Evolutionary conservation across 768 basidiomycete species (phyloP), one percentile per base, ranked within the genome.

Genomic region (Ramaria rubella): DNA sequence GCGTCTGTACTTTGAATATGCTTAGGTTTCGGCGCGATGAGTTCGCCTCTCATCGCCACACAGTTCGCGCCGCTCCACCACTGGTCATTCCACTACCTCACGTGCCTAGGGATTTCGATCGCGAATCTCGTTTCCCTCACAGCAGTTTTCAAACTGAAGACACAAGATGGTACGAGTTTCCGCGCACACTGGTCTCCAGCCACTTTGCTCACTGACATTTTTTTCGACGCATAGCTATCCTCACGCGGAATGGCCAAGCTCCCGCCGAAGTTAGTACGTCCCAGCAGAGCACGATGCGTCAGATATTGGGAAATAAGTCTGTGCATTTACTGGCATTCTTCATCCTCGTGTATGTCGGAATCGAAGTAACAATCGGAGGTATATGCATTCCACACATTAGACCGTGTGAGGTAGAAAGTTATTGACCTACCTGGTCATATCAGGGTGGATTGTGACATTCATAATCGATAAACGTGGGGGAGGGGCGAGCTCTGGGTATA

Each of bases 51-150:
- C 17, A 81, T 86, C 0, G 79, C 91, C 0, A 94, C 93, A 0
- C 87, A 91, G 57, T 94, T 94, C 61, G 75, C 87, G 0, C 80
- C 81, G 55, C 62, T 80, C 23, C 67, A 60, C 0, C 76, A 72
- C 31, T 93, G 90, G 91, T 87, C 83, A 1, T 85, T 87, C 66
- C 86, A 92, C 66, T 94, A 83, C 63, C 74, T 92, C 8, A 72
- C 72, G 1, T 89, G 88, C 0, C 69, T 92, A 0, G 85, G 81
- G 1, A 60, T 94, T n/a, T 81, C 87, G 0, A 54, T 81, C 15
- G 60, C 72, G 40, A 90, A 87, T 60, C 73, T 77, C 1, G 36
- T 77, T 12, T 51, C 82, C 3, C 68, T 93, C 4, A 60, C 77
- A 2, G 55, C 62, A 2, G 79, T 87, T 3, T 92, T 94, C 70